Percentiles rank a stretch among this genome's conserved stretches.
These are phyloP conservation scores for Epichloe baconii DNA, from an alignment of 2,329 filamentous ascomycete genomes.

Conservation along the genomic window DNA sequence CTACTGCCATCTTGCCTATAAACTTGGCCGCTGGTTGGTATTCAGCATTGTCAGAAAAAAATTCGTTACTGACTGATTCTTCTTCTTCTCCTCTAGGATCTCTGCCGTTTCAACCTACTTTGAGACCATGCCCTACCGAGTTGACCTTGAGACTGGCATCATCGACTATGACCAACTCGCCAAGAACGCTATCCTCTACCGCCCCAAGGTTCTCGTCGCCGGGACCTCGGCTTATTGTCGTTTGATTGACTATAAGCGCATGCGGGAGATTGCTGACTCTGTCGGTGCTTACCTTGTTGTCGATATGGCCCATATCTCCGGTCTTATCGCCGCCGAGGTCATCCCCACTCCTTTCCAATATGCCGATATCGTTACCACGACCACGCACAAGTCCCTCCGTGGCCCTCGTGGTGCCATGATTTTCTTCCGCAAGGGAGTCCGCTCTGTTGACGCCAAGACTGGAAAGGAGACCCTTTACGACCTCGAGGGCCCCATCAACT, in stretches of 20 bases:
- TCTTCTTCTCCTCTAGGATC: conserved; percentile 42
- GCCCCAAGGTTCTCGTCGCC: conserved; percentile 90
- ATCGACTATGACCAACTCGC: conserved; percentile 94
- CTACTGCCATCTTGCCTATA: conserved; percentile 5
- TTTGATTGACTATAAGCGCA: conserved; percentile 89
- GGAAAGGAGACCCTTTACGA: conserved; percentile 87
- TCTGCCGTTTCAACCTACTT: conserved; percentile 98
- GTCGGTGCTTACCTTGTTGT: conserved; percentile 91
- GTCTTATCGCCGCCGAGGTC: conserved; percentile 82
- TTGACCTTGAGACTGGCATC: conserved; percentile 78
- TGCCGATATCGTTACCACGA: conserved; percentile 95
- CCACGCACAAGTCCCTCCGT: conserved; percentile 97
- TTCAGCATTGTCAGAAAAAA: not conserved
- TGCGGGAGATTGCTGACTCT: conserved; percentile 89
- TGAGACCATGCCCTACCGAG: conserved; percentile 93
- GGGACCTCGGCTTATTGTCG: conserved; percentile 98
- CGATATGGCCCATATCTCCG: conserved; percentile 98
- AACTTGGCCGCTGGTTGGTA: not conserved
- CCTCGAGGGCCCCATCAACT: conserved; percentile 92
- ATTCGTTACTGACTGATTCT: not conserved
- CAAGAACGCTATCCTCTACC: conserved; percentile 81
- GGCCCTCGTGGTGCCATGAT: conserved; percentile 98
- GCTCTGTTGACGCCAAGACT: conserved; percentile 78
- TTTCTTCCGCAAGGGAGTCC: conserved; percentile 97
- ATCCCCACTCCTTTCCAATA: conserved; percentile 87